A percentile compares a stretch with the other conserved stretches of the same genome.
Evolutionary conservation across 176 grass and related monocot species (phyloP).

Genomic region (Avena insularis): DNA sequence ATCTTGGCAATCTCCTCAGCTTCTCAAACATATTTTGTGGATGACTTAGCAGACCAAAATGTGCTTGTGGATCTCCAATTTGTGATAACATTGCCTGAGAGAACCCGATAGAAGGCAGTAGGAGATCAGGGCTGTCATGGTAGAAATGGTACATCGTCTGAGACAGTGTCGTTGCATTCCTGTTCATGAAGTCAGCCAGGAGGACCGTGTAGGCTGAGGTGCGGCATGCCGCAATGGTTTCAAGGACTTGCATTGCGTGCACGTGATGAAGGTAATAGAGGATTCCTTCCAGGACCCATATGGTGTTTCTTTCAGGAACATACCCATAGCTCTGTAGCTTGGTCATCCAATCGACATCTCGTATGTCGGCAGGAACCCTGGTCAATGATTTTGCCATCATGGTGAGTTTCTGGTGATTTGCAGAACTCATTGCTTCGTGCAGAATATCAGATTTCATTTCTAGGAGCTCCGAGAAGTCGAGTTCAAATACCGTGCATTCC

Average conservation of each 20-base stretch:
- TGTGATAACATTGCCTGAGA: conserved; percentile 71
- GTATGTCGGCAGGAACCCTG: conserved; percentile 71
- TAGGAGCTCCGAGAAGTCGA: conserved; percentile 85
- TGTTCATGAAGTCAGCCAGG: conserved; percentile 95
- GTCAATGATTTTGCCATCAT: conserved; percentile 62
- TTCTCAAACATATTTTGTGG: conserved; percentile 94
- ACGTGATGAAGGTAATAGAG: conserved; percentile 81
- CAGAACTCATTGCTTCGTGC: conserved; percentile 57
- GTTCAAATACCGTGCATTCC: conserved; percentile 79
- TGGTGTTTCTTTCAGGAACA: conserved; percentile 68
- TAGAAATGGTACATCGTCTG: conserved; percentile 83
- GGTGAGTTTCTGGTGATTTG: conserved; percentile 52
- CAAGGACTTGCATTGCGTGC: conserved; percentile 80
- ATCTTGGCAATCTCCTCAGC: conserved; percentile 83
- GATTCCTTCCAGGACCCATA: conserved; percentile 98
- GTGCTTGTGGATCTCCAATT: conserved; percentile 84
- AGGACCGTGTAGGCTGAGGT: conserved; percentile 48
- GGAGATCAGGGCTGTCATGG: conserved; percentile 84
- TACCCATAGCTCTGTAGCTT: conserved; percentile 77
- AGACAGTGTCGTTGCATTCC: conserved; percentile 63
- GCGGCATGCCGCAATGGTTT: conserved; percentile 61
- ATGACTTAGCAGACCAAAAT: conserved; percentile 85
- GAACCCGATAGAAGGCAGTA: conserved; percentile 80
- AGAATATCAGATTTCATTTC: conserved; percentile 78
- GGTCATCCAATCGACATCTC: conserved; percentile 70